phyloP scores from a whole-genome alignment of 306 rosid species.

The Macrotyloma uniflorum region DNA sequence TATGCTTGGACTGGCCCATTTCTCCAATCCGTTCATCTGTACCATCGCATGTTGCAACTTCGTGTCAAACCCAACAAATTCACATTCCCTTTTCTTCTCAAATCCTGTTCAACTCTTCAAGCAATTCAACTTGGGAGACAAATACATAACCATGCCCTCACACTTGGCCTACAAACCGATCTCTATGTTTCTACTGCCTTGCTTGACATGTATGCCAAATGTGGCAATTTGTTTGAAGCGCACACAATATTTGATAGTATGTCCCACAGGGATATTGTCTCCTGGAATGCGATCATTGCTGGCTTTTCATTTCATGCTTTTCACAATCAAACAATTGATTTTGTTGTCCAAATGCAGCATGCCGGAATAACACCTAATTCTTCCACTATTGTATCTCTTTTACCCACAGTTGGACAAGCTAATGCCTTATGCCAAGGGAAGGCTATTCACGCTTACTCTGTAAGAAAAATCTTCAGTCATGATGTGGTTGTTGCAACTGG shows the following conservation, averaged over 20 bases:
- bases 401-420: constrained; percentile 49
- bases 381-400: constrained; percentile 53
- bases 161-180: constrained; percentile 44
- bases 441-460: constrained; percentile 47
- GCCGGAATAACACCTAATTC: constrained; percentile 49
- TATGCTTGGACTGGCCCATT: constrained; percentile 55
- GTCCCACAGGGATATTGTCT: constrained; percentile 46
- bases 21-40: constrained; percentile 43
- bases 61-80: constrained; percentile 47
- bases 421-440: constrained; percentile 47
- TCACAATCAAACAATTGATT: constrained; percentile 26
- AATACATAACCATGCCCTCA: constrained; percentile 42
- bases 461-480: constrained; percentile 39
- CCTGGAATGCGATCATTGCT: constrained; percentile 55
- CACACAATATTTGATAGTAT: constrained; percentile 41
- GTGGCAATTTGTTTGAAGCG: constrained; percentile 47
- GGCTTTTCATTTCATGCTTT: constrained; percentile 48
- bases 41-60: constrained; percentile 42
- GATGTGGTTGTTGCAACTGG: constrained; percentile 53
- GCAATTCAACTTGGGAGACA: constrained; percentile 44
- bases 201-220: constrained; percentile 56
- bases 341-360: constrained; percentile 46
- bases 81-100: constrained; percentile 57
- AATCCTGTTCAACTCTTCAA: constrained; percentile 51
- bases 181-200: constrained; percentile 52